Evolutionary conservation across 441 rosid species (phyloP), one percentile per base, ranked within the genome.

Genomic region (Francoa sonchifolia): DNA sequence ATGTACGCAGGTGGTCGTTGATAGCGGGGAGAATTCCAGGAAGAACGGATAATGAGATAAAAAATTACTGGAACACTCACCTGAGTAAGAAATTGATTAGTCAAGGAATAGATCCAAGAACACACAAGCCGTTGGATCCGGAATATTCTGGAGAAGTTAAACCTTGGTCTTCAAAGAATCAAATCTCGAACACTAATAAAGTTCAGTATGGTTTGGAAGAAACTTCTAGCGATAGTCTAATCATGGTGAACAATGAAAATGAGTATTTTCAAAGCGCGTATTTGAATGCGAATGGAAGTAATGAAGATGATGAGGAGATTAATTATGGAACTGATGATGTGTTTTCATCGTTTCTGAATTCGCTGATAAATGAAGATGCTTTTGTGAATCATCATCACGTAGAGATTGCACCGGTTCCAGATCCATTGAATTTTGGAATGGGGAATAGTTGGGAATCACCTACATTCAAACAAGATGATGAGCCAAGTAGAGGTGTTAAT

Each of bases 1-100:
- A n/a, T 8, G 9, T 38, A 38, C 12, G 19, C 25, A 73, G 80
- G 58, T 74, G 80, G 80, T 67, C 80, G 6, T 48, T 74, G 54
- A 74, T 74, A 36, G 80, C 80, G 8, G 77, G 80, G 7, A 70
- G 80, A 43, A 67, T 74, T 33, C 80, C 80, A 1, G 80, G 80
- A 13, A 57, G 80, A 0, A 74, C 80, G 0, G 80, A 70, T 34
- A 74, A 74, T 27, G 80, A 74, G 52, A 70, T 74, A 19, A 74
- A 74, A 72, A 74, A 74, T 35, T 74, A 74, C 57, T 73, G 76
- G 80, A 73, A 73, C 63, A 69, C 76, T 21, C 71, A 67, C 58
- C 69, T 73, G 4, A 73, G 80, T 32, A 73, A 69, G 61, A 73
- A 73, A 53, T 50, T 73, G 41, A 64, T 73, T 39, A 58, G 65